Percentiles rank a stretch among this genome's conserved stretches.
phyloP scores from a whole-genome alignment of 2,329 filamentous ascomycete genomes.

The Teratosphaeria zuluensis region DNA sequence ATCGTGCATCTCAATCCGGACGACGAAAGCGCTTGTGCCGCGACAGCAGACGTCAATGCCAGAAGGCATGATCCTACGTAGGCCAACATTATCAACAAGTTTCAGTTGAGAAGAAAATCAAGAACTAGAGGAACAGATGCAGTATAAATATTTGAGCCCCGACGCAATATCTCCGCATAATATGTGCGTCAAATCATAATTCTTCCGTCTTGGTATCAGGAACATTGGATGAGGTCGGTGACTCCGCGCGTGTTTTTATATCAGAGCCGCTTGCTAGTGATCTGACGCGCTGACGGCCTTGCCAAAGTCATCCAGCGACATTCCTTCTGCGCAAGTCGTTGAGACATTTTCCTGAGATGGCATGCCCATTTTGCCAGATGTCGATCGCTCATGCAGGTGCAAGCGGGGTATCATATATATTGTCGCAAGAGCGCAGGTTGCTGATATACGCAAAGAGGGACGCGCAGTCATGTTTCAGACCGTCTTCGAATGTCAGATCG shows the following conservation, averaged over 20 bases:
- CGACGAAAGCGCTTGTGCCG: neutral
- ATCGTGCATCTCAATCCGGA: slow-evolving; percentile 7
- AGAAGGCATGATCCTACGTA: neutral
- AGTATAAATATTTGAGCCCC: too few relatives aligned
- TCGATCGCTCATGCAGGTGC: neutral
- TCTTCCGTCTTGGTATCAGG: neutral
- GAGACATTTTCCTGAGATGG: too few relatives aligned
- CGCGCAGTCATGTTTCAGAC: neutral
- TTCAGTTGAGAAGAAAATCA: too few relatives aligned
- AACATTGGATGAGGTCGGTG: neutral
- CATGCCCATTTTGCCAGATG: neutral
- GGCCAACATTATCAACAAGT: neutral
- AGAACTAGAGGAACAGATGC: too few relatives aligned
- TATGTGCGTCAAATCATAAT: neutral
- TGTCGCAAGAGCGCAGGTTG: neutral
- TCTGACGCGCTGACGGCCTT: neutral
- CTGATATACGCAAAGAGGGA: neutral
- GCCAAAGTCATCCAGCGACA: neutral
- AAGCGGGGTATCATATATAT: neutral
- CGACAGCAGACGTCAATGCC: neutral
- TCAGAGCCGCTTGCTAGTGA: neutral
- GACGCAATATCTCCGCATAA: too few relatives aligned
- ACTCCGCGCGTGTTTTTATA: neutral
- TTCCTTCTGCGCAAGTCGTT: too few relatives aligned
- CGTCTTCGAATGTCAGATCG: neutral